Evolutionary conservation across 257 asterid species (phyloP).

Genomic region (Cynanchum wilfordii): DNA sequence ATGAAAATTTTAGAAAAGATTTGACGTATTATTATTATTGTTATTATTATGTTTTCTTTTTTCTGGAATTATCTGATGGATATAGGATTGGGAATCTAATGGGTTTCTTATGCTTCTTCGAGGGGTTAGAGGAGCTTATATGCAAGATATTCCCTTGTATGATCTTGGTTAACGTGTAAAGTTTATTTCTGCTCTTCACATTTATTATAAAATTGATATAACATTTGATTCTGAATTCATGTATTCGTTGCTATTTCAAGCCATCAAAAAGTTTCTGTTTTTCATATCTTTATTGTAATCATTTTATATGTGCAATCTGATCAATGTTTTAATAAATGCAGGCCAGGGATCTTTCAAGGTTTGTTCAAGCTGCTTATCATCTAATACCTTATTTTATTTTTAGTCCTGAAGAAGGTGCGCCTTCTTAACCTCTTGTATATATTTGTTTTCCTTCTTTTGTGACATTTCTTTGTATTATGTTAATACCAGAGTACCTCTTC

Average conservation of each 20-base stretch:
- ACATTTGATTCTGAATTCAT: background rate
- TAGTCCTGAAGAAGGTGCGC: conserved; percentile 83
- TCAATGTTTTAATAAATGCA: conserved; percentile 31
- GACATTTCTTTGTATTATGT: background rate
- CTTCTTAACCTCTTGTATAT: background rate
- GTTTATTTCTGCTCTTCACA: background rate
- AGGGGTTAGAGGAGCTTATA: no score
- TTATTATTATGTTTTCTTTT: background rate
- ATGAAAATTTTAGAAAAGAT: background rate
- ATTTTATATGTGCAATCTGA: background rate
- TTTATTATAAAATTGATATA: background rate
- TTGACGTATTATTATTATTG: no score
- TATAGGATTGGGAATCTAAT: background rate
- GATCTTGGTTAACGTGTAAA: background rate
- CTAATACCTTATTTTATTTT: conserved; percentile 84
- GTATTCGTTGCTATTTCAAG: background rate
- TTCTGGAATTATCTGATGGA: background rate
- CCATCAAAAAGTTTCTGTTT: background rate
- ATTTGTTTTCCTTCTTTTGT: background rate
- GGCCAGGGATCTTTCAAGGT: conserved; percentile 93
- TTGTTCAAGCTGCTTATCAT: conserved; percentile 77
- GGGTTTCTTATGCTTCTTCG: background rate
- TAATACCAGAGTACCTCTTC: background rate
- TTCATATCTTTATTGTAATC: background rate
- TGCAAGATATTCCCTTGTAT: background rate